Conservation (phyloP, 2,329 filamentous ascomycete genomes). For the Calonectria naviculata region DNA sequence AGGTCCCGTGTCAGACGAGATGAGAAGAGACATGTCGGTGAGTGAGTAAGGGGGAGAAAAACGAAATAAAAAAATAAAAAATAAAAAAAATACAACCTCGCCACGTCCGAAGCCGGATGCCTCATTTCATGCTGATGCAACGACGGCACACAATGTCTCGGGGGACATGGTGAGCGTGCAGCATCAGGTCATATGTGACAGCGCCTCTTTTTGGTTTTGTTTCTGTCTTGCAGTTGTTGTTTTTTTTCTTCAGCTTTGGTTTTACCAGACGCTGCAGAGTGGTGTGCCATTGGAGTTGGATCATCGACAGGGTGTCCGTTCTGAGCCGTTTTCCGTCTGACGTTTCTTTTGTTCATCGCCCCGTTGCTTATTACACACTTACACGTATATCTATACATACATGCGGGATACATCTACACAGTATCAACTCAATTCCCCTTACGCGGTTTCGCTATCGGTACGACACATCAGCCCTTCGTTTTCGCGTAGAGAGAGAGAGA, state of each 20-base stretch:
- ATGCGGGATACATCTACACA: background rate
- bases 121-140: slow-evolving; percentile 1
- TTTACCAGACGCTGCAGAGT: background rate
- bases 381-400: background rate
- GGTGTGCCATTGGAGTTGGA: background rate
- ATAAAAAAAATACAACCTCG: background rate
- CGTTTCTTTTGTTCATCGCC: slow-evolving; percentile 1
- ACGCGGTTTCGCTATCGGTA: background rate
- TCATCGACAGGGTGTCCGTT: background rate
- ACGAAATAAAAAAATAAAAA: background rate
- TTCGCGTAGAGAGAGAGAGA: background rate
- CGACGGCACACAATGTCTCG: background rate
- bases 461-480: background rate
- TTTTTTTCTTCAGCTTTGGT: background rate
- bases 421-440: background rate
- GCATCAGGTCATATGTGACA: slow-evolving; percentile 1
- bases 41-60: background rate
- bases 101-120: background rate
- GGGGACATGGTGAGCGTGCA: background rate
- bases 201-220: background rate
- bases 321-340: background rate
- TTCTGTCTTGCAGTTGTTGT: background rate
- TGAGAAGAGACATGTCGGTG: background rate
- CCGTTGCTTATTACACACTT: background rate
- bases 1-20: background rate